phyloP scores from a whole-genome alignment of 345 rosid species.

The Leavenworthia alabamica region DNA sequence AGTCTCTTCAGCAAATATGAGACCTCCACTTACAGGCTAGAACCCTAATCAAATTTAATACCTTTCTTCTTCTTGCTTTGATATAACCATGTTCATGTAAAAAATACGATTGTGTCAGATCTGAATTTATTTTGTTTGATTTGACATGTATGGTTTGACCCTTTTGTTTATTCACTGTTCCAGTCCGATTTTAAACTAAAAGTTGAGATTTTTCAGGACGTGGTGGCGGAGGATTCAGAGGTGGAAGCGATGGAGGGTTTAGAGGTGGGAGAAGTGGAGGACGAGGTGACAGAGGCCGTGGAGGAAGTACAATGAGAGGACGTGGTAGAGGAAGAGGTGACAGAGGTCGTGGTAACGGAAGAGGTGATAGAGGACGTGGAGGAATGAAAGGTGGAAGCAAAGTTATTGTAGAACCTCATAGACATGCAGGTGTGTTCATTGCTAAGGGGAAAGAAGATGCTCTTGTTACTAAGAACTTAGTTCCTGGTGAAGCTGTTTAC shows the following conservation, averaged over 20 bases:
- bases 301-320: neutral
- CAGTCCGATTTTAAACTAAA: neutral
- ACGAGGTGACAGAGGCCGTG: slow-evolving; percentile 16
- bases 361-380: slow-evolving; percentile 40
- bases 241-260: slow-evolving; percentile 38
- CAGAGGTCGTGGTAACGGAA: neutral
- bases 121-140: neutral
- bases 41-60: neutral
- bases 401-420: slow-evolving; percentile 78
- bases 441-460: slow-evolving; percentile 92
- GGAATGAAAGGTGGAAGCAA: slow-evolving; percentile 90
- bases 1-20: neutral
- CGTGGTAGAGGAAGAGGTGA: slow-evolving; percentile 22
- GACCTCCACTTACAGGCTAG: slow-evolving; percentile 18
- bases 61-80: too few species aligned
- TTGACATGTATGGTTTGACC: neutral
- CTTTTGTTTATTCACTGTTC: neutral
- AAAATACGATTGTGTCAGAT: neutral
- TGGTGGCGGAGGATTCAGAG: slow-evolving; percentile 24
- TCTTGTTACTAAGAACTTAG: slow-evolving; percentile 82
- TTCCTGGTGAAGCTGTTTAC: slow-evolving; percentile 85
- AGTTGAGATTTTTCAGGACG: neutral
- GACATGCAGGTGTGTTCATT: slow-evolving; percentile 75
- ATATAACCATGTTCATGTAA: neutral
- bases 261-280: slow-evolving; percentile 12